Evolutionary conservation across 352 stramenopile species (phyloP), one percentile per base, ranked within the genome.

Genomic region (Phytophthora vignae): DNA sequence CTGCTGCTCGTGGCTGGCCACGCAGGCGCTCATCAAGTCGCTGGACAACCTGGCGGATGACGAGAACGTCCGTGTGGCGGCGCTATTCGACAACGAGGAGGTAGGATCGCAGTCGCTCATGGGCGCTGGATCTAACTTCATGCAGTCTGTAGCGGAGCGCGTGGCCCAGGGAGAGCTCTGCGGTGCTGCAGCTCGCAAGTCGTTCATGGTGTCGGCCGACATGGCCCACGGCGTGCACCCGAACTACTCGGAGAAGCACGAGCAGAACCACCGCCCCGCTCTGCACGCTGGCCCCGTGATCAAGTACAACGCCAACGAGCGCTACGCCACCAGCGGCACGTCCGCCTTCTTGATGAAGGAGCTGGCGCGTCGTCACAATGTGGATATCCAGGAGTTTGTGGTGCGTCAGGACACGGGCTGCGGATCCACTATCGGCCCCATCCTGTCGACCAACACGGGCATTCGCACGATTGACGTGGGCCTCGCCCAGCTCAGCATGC

Each of bases 21-120:
- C 92, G 17, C 72, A 96, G 73, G 83, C 90, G 60, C 75, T 98
- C 9, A 78, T 97, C 36, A 77, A 94, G 62, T 96, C 94, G 67
- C 80, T 96, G 0, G 66, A 74, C 29, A 91, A 73, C 38, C 67
- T 98, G 27, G 77, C 63, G 17, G 73, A 91, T 19, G 91, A 97
- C 49, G 62, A 74, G 15, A 96, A 94, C 58, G 83, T 99, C 36
- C 91, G 92, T 69, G 90, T 99, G 27, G 85, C 98, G 25, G 95
- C 96, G 6, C 87, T 99, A 21, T 99, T 99, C 81, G 98, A 99
- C 85, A 98, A 99, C 71, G 98, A 99, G 84, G 97, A 99, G 79
- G 93, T 99, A 61, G 97, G 97, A 10, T 98, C 92, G 50, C 79
- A 84, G 67, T 98, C 92, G 52, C 79, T 85, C 52, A 90, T 94